Base-by-base conservation (phyloP, 2,329 filamentous ascomycete species). In the Scortechinia acanthostroma region DNA sequence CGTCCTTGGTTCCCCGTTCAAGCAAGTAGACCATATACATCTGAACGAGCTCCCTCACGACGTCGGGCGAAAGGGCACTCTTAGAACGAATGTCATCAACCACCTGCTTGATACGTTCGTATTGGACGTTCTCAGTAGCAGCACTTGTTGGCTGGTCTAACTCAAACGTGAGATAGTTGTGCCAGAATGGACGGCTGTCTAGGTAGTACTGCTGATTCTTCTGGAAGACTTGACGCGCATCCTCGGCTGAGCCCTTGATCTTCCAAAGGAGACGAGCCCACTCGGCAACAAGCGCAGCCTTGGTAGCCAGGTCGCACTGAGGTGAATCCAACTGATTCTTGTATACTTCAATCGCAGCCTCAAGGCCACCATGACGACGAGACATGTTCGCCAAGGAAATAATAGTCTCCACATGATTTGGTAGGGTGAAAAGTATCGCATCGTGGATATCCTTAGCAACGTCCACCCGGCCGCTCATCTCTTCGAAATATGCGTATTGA, bases 401-500 rank as follows among this genome's bases (percentile, higher is more conserved):
- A 51, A 97, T 88, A 1, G 88, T 89, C 61, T 96, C 90, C 42
- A 95, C 76, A 51, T 91, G 88, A 52, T 87, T 84, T 1, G 91
- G 90, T 15, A 95, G 68, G 47, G 76, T 74, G 51, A 82, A 69
- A 22, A 97, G 71, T 45, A 98, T 85, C 1, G 88, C 83, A 42
- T 84, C 76, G 58, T 96, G 88, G 46, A 98, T 91, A 47, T 88
- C 90, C 48, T 85, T 80, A 10, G 91, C 89, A 28, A 94, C 76
- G 50, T 88, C 85, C 21, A 84, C 68, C 30, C 89, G 81, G 3
- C 81, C 88, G 33, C 77, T 75, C 63, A 88, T 86, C 66, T 98
- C 93, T 60, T 98, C 93, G 52, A 96, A 96, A 54, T 91, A 89
- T 14, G 93, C 91, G 69, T 91, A 97, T 59, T 95, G 88, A 49